Percentiles rank a stretch among this genome's conserved stretches.
These are phyloP conservation scores for Graphiopsis chlorocephala DNA, from an alignment of 2,329 filamentous ascomycete species.

Conservation along the genomic window DNA sequence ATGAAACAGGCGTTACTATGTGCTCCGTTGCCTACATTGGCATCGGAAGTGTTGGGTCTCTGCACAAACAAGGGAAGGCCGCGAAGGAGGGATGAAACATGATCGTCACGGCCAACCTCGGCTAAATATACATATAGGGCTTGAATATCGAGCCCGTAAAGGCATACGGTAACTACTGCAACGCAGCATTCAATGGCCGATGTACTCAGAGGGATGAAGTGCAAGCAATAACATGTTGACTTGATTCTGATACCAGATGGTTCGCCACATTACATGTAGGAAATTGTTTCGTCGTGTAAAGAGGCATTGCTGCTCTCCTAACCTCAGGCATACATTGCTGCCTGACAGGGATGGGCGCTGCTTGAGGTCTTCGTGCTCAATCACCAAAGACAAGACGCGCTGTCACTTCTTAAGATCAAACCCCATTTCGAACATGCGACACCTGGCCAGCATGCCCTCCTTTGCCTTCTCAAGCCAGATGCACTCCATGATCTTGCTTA, in stretches of 20 bases:
- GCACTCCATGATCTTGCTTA: neutral
- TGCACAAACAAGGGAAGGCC: neutral
- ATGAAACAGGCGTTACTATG: neutral
- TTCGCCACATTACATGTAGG: too few relatives aligned
- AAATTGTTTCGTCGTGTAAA: neutral
- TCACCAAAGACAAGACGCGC: neutral
- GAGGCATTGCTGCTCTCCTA: too few relatives aligned
- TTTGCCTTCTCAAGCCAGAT: neutral
- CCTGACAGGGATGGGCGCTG: neutral
- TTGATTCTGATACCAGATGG: neutral
- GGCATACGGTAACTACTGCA: neutral
- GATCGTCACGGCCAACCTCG: neutral
- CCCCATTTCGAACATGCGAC: neutral
- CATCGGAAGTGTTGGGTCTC: neutral
- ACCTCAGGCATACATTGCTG: neutral
- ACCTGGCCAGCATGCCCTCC: neutral
- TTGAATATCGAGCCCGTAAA: neutral
- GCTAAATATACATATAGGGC: neutral
- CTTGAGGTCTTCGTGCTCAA: too few relatives aligned
- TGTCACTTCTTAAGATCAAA: neutral
- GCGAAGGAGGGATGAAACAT: neutral
- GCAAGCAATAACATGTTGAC: neutral
- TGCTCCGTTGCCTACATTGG: neutral
- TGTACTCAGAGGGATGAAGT: neutral
- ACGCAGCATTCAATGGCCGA: neutral